Evolutionary conservation across 2,329 filamentous ascomycete genomes (phyloP).

Genomic region (Phoma sp.): DNA sequence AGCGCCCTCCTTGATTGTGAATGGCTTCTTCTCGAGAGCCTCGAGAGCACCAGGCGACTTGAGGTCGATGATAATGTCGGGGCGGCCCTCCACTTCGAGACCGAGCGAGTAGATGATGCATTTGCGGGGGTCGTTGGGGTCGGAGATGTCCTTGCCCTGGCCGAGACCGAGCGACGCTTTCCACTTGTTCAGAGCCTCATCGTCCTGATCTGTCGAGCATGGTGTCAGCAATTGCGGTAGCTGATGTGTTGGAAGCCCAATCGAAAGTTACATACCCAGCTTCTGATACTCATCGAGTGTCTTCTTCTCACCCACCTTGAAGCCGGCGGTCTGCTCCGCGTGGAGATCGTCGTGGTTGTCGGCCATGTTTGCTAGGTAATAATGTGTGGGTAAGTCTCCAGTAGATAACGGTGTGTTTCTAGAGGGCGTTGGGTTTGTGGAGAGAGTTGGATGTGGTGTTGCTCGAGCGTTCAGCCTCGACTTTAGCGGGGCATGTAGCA

Average conservation of each 20-base stretch:
- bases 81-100: constrained; percentile 82
- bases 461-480: constrained; percentile 27
- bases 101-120: constrained; percentile 93
- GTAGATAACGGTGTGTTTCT: constrained; percentile 18
- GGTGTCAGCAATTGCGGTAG: constrained; percentile 3
- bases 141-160: constrained; percentile 60
- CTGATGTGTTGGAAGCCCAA: not conserved
- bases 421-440: constrained; percentile 15
- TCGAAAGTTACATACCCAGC: constrained; percentile 73
- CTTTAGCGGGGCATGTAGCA: constrained; percentile 28
- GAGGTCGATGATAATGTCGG: constrained; percentile 89
- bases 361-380: constrained; percentile 34
- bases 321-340: constrained; percentile 89
- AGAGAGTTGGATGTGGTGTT: constrained; percentile 11
- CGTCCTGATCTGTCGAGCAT: constrained; percentile 66
- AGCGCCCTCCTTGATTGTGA: constrained; percentile 95
- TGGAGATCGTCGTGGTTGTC: constrained; percentile 77
- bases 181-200: constrained; percentile 96
- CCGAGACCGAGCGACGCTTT: constrained; percentile 93
- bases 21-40: constrained; percentile 87
- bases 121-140: constrained; percentile 78
- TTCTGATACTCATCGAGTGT: constrained; percentile 92
- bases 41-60: constrained; percentile 75
- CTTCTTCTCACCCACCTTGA: constrained; percentile 99
- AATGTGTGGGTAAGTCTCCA: constrained; percentile 5